Percentiles rank a stretch among this genome's conserved stretches.
Evolutionary conservation across 169 alveolate genomes (phyloP).

Genomic region (Cystoisospora suis): DNA sequence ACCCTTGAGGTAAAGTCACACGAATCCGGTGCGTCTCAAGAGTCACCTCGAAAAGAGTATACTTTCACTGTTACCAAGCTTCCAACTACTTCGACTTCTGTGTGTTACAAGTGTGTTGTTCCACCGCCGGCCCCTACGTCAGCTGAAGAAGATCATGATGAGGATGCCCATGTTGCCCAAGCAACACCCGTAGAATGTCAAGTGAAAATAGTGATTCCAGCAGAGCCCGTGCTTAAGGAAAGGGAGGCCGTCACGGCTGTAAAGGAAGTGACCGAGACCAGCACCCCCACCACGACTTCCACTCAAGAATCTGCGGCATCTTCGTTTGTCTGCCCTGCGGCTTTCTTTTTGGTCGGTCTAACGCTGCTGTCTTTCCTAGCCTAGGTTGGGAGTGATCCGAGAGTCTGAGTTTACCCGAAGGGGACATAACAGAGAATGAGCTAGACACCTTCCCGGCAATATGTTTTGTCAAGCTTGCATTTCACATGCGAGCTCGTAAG

Average conservation of each 20-base stretch:
- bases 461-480: no score
- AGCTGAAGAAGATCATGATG: neutral
- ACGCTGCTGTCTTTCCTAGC: no score
- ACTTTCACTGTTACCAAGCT: neutral
- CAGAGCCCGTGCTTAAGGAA: neutral
- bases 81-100: neutral
- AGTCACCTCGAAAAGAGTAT: neutral
- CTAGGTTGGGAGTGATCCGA: no score
- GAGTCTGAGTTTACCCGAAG: no score
- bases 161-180: neutral
- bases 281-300: neutral
- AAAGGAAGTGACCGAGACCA: neutral
- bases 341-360: no score
- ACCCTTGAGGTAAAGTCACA: neutral
- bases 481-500: no score
- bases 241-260: neutral
- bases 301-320: neutral
- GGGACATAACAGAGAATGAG: no score
- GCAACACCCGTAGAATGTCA: neutral
- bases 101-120: neutral
- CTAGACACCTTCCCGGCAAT: no score
- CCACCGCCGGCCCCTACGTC: neutral
- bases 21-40: neutral
- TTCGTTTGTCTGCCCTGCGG: neutral
- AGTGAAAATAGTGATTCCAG: neutral